Evolutionary conservation across 148 eudicot genomes (phyloP), one percentile per base, ranked within the genome.

Genomic region (Cornus florida): DNA sequence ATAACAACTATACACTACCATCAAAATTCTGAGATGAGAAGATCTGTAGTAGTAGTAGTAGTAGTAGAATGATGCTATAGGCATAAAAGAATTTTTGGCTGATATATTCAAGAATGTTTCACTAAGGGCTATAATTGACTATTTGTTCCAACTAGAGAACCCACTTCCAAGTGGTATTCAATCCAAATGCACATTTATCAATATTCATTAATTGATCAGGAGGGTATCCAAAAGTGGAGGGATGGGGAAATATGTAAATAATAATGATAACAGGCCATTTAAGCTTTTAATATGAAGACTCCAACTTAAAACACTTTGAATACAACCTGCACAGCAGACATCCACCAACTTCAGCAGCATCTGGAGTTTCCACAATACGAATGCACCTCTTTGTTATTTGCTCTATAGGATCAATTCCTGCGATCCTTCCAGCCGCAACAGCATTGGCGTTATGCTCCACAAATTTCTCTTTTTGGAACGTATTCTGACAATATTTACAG

Each of bases 351-450:
- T 88, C 88, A 86, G 82, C 88, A 86, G 82, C 77, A 72, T 86
- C 86, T 67, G 82, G 69, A 59, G 59, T 71, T 83, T 75, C 88
- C 23, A 92, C 90, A 71, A 92, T 84, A 62, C 95, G 88, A 38
- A 91, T 91, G 87, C 98, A 88, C 67, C 98, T 86, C 53, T 74
- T 84, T 7, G 87, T 83, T 72, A 94, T 94, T 78, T 92, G 88
- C 72, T 84, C 92, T 24, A 94, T 75, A 22, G 93, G 88, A 79
- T 93, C 92, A 53, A 86, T 83, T 66, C 97, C 97, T 11, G 90
- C 84, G 74, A 89, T 78, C 31, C 97, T 87, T 70, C 97, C 97
- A 78, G 98, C 98, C 79, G 98, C 98, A 67, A 94, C 84, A 33
- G 98, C 94, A 85, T 94, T 91, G 19, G 88, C 89, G 79, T 87